phyloP scores from a whole-genome alignment of 2,329 filamentous ascomycete species.

The Cercospora beticola region DNA sequence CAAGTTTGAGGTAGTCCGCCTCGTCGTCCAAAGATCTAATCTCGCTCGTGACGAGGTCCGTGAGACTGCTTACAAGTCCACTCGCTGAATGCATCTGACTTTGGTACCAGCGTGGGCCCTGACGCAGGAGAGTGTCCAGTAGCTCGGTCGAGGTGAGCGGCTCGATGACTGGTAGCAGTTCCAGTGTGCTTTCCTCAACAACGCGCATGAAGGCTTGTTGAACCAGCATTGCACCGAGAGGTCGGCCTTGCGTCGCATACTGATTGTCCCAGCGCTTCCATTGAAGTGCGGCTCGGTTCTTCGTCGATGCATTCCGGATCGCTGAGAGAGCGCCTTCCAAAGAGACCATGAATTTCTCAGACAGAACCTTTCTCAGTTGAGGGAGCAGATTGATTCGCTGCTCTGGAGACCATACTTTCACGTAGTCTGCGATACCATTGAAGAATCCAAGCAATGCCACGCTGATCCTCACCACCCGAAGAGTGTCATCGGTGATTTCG shows the following conservation, averaged over 20 bases:
- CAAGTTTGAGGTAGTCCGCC: constrained; percentile 84
- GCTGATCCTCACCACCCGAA: constrained; percentile 63
- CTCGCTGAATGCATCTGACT: constrained; percentile 32
- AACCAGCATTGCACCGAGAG: constrained; percentile 85
- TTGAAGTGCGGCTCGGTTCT: constrained; percentile 67
- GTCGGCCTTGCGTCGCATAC: constrained; percentile 75
- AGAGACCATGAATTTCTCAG: constrained; percentile 79
- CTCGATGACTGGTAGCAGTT: constrained; percentile 28
- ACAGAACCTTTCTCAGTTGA: constrained; percentile 69
- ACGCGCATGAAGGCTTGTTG: constrained; percentile 87
- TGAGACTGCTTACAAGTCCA: constrained; percentile 57
- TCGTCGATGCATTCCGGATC: constrained; percentile 73
- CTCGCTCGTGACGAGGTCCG: constrained; percentile 74
- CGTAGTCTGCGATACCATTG: constrained; percentile 73
- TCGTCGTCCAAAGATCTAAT: constrained; percentile 85
- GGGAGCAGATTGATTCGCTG: constrained; percentile 74
- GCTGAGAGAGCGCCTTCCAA: constrained; percentile 89
- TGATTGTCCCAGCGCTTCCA: constrained; percentile 86
- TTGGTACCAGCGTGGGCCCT: constrained; percentile 15
- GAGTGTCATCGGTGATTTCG: constrained; percentile 28
- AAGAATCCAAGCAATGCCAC: constrained; percentile 89
- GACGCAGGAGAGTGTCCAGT: constrained; percentile 39
- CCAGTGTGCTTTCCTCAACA: constrained; percentile 49
- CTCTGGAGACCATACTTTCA: constrained; percentile 75
- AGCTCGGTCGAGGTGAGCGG: constrained; percentile 22